Conservation (phyloP, 306 rosid genomes). For the Phaseolus lunatus region DNA sequence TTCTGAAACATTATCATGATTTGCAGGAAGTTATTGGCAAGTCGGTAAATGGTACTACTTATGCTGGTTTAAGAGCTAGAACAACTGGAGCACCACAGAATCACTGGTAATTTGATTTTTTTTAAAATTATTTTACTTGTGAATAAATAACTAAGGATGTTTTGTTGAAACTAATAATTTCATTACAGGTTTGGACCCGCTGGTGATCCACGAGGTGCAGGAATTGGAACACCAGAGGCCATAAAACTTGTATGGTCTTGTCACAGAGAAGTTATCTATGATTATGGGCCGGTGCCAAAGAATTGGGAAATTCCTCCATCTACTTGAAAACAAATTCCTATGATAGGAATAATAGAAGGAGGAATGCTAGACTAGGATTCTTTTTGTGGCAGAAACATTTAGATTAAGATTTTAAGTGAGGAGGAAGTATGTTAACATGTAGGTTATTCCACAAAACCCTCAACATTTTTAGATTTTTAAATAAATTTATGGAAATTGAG, state of each 20-base stretch:
- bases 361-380: neutral
- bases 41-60: constrained; percentile 90
- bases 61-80: constrained; percentile 93
- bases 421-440: constrained; percentile 22
- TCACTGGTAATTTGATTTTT: constrained; percentile 67
- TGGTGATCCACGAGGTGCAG: constrained; percentile 97
- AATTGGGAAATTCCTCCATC: constrained; percentile 82
- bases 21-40: constrained; percentile 89
- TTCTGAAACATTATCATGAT: neutral
- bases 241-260: constrained; percentile 98
- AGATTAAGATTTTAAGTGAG: constrained; percentile 12
- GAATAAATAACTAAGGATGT: neutral
- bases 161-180: constrained; percentile 41
- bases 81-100: constrained; percentile 98
- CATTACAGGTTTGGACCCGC: constrained; percentile 92
- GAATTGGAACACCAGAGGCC: constrained; percentile 98
- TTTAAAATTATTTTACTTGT: neutral
- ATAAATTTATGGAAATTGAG: constrained; percentile 40
- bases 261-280: constrained; percentile 93
- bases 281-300: constrained; percentile 71
- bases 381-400: neutral
- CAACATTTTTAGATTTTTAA: constrained; percentile 7
- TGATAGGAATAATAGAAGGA: neutral
- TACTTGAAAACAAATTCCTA: constrained; percentile 49
- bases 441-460: neutral